Evolutionary conservation across 164 flowering plant species (phyloP), one percentile per base, ranked within the genome.

Genomic region (Umbilicus rupestris): DNA sequence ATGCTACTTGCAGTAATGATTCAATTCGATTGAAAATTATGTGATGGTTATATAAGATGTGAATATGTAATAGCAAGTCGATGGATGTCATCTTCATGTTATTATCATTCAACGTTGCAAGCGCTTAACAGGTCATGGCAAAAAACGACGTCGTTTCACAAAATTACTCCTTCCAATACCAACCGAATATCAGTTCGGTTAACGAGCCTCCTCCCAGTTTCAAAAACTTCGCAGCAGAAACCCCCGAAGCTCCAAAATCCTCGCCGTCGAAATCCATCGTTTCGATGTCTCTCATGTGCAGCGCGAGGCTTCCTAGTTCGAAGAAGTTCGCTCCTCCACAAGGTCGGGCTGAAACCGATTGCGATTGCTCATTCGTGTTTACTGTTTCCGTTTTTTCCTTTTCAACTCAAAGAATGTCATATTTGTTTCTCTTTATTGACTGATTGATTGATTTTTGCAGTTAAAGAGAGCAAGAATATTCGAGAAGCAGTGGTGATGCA

Each of bases 401-500:
- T 47, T 47, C 6, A 17, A 22, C 11, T 50, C 57, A 2, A 50
- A 20, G 0, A 16, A 50, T 50, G 20, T 20, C 28, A 50, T 50
- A 8, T n/a, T 6, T 24, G 45, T 42, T 45, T 45, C 49, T 3
- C 37, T 33, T 45, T 45, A 16, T 45, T 45, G 49, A 4, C 16
- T 50, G 29, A 33, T 15, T 62, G 64, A 9, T 17, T 50, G 12
- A 62, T 15, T 33, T 41, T 60, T 6, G 66, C 75, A 72, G 80
- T 70, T 46, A 58, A 62, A 64, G 35, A 30, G 55, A 78, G 81
- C 46, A 83, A 85, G 71, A 81, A 82, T 75, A 63, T 82, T 0
- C 83, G 89, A 17, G 85, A 87, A 72, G 72, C 89, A 29, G 86
- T 87, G 88, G 92, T 87, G 77, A 75, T 20, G 37, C 44, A 41